A percentile compares a stretch with the other conserved stretches of the same genome.
phyloP scores from a whole-genome alignment of 805 yeast genomes.

The Starmera caribaea region DNA sequence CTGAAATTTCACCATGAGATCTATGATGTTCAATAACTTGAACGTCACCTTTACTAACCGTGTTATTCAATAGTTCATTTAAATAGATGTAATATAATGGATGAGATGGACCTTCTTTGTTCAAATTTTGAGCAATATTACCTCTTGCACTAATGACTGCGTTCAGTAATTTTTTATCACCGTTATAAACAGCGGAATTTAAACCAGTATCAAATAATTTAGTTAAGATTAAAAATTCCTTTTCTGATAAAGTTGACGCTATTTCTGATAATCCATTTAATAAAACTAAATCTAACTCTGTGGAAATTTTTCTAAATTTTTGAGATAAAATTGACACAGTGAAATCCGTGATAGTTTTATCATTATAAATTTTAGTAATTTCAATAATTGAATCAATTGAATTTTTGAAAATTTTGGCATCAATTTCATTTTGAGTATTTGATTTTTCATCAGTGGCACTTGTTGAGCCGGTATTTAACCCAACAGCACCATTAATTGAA shows the following conservation, averaged over 20 bases:
- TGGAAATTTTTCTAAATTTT: constrained; percentile 43
- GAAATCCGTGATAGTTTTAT: constrained; percentile 63
- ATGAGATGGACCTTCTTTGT: constrained; percentile 19
- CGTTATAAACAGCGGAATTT: constrained; percentile 31
- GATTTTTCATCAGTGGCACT: background rate
- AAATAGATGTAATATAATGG: constrained; percentile 50
- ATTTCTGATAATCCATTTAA: constrained; percentile 54
- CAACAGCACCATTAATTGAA: too few relatives aligned
- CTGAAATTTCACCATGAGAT: constrained; percentile 61
- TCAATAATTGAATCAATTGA: constrained; percentile 60
- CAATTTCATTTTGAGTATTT: background rate
- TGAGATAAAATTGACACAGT: constrained; percentile 78
- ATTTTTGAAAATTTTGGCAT: constrained; percentile 40
- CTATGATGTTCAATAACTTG: constrained; percentile 70
- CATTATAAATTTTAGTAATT: constrained; percentile 57
- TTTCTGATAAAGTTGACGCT: constrained; percentile 49
- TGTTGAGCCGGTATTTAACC: constrained; percentile 1
- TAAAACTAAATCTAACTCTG: constrained; percentile 44
- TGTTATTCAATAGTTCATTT: constrained; percentile 53
- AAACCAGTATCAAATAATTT: constrained; percentile 46
- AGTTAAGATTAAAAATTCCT: constrained; percentile 58
- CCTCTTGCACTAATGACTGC: constrained; percentile 43
- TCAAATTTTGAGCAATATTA: constrained; percentile 27
- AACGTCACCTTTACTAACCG: constrained; percentile 73
- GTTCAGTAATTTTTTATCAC: constrained; percentile 26